Base-by-base conservation (phyloP, 2,329 filamentous ascomycete genomes). In the Paracorniculantispora psalliotae region DNA sequence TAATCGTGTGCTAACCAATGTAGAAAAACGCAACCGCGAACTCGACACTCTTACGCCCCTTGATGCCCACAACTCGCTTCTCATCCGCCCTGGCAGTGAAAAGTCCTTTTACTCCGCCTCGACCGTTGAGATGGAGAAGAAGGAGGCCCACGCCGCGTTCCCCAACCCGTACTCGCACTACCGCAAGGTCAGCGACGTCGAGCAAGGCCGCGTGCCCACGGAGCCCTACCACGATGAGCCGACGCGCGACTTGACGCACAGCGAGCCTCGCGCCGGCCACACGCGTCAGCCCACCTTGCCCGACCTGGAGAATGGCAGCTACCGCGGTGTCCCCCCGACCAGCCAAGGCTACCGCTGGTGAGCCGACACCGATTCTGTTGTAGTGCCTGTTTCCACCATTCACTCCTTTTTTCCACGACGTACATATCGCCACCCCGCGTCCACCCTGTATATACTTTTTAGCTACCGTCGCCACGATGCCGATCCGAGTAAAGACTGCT, bases 31-130 rank as follows among this genome's bases (percentile, higher is more conserved):
- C 67, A 87, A 52, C 35, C 56, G 88, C 64, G 89, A 94, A 66
- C 77, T 89, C 61, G 92, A 96, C 72, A 86, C 86, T 61, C 85
- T 97, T 52, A 97, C 92, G 1, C 90, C 92, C 5, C 83, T 96
- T 41, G 90, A 96, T 68, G 89, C 91, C 1, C 89, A 90, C 69
- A 93, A 93, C 78, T 92, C 89, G 13, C 84, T 97, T 21, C 85
- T 96, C 60, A 84, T 88, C 55, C 82, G 74, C 43, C 59, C 66
- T 44, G 64, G 70, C 35, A 65, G 72, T 21, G 69, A 72, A 43
- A 71, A 72, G 30, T 75, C 75, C 33, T 76, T 75, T 60, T 78
- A 79, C 63, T 73, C 79, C 47, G 67, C 79, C 59, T 71, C 75
- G 54, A 75, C 72, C 55, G 69, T 74, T 7, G 66, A 70, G 21